Base-by-base conservation (phyloP, 495 filamentous ascomycete species). In the Aspergillus panamensis region DNA sequence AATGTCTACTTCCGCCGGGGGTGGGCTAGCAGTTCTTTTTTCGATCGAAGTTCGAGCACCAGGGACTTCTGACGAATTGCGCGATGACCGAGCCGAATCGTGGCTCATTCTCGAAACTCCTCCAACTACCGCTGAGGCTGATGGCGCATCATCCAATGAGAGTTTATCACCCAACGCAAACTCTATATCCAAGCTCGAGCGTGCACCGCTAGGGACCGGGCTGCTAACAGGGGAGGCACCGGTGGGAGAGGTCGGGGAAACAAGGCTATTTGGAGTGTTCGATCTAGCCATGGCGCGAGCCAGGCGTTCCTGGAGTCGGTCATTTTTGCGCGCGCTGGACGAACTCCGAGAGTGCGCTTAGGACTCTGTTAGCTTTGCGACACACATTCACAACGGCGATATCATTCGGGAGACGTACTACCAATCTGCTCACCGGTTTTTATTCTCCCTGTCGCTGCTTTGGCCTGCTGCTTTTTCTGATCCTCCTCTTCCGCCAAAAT, bases 251-350 rank as follows among this genome's bases (percentile, higher is more conserved):
- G 71, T 71, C n/a, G 67, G 68, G 5, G 71, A 69, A 21, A 63
- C 59, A 9, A 60, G 40, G 53, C 63, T 69, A 1, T 59, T 59
- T 6, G 66, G 39, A 17, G 69, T 58, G 45, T 71, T 79, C 8
- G 69, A 69, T 42, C 77, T 78, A 0, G 75, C 81, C 65, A 87
- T 73, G 12, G 86, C 86, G 39, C 82, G 82, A 35, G 91, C 92
- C 6, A 97, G 77, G 30, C 90, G 84, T 72, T 96, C 92, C 69
- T 96, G 92, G 37, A 97, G 80, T 12, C 89, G 82, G 59, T 90
- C 88, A 77, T 87, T 92, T 53, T 82, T 81, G 55, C 74, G 77
- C 39, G 79, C 70, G 58, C 59, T 74, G 10, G 75, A 78, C 16
- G 77, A 74, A 60, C 71, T 84, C 31, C 75, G 77, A 8, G 84